Evolutionary conservation across 257 asterid genomes (phyloP).

Genomic region (Petrea volubilis): DNA sequence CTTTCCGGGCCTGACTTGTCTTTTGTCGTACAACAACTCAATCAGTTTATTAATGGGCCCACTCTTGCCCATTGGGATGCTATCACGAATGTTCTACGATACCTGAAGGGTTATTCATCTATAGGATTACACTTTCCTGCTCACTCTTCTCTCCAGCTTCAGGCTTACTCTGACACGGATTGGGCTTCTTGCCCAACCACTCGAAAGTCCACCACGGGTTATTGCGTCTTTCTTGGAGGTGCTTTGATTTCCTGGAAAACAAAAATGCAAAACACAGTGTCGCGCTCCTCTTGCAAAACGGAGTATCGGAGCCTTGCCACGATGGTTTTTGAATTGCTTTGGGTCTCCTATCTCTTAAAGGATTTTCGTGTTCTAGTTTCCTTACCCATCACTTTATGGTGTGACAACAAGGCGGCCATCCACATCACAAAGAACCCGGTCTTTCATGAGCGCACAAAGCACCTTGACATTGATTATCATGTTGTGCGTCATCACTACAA

Average conservation of each 20-base stretch:
- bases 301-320: background rate
- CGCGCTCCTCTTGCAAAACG: background rate
- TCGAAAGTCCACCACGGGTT: background rate
- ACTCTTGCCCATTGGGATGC: background rate
- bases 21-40: background rate
- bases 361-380: background rate
- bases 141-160: background rate
- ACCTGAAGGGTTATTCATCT: background rate
- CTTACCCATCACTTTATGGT: background rate
- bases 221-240: background rate
- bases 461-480: background rate
- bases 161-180: background rate
- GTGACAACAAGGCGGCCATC: no score
- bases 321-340: background rate
- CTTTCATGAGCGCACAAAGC: background rate
- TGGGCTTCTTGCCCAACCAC: background rate
- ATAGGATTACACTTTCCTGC: background rate
- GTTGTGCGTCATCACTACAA: background rate
- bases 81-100: background rate
- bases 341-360: background rate
- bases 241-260: background rate
- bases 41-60: background rate
- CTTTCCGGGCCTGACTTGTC: background rate
- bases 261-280: background rate
- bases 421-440: no score